phyloP scores from a whole-genome alignment of 2,329 filamentous ascomycete genomes.

The Trichoderma hamatum region DNA sequence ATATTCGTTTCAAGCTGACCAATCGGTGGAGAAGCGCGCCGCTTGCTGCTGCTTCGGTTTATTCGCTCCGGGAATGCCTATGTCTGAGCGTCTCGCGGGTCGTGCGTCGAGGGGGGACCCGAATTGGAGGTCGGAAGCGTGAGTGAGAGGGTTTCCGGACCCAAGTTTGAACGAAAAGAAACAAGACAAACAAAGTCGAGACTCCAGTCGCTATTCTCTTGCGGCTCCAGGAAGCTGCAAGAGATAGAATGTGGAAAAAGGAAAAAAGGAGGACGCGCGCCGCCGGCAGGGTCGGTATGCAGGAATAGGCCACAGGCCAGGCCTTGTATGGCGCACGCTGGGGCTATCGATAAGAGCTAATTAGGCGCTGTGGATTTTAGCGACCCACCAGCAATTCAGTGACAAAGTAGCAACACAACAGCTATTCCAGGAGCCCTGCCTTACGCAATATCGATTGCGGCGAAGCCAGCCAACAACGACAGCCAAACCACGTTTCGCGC shows the following conservation, averaged over 20 bases:
- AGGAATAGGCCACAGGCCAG: neutral
- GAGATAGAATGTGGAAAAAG: neutral
- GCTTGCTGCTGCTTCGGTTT: too few relatives aligned
- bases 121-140: neutral
- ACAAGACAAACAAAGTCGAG: neutral
- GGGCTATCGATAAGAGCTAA: slow-evolving; percentile 26
- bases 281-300: slow-evolving; percentile 27
- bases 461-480: neutral
- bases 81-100: slow-evolving; percentile 8
- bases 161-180: neutral
- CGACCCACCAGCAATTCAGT: slow-evolving; percentile 12
- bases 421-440: neutral
- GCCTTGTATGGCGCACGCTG: slow-evolving; percentile 5
- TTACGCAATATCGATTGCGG: slow-evolving; percentile 7
- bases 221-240: neutral
- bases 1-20: slow-evolving; percentile 12
- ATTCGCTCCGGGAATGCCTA: neutral
- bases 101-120: neutral
- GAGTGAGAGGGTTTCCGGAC: neutral
- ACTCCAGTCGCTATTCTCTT: neutral
- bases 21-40: slow-evolving; percentile 17
- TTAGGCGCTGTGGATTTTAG: slow-evolving; percentile 5
- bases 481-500: neutral
- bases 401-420: neutral
- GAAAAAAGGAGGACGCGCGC: slow-evolving; percentile 14